phyloP scores from a whole-genome alignment of 164 flowering plant species.

The Amborella trichopoda region DNA sequence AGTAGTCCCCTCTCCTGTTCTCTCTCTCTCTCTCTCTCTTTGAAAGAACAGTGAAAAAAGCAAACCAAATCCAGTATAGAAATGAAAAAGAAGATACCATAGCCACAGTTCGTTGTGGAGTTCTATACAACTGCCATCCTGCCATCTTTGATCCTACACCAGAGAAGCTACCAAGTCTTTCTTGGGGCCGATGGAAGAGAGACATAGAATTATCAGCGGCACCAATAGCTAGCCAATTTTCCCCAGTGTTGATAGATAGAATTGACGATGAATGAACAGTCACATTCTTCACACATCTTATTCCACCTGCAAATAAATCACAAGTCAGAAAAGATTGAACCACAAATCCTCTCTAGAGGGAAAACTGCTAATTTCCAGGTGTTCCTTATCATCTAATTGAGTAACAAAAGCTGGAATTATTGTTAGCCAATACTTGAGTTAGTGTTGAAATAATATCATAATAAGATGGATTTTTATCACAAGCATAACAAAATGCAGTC shows the following conservation, averaged over 20 bases:
- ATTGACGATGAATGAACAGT: conserved; percentile 65
- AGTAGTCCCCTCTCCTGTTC: no score
- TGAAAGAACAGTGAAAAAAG: no score
- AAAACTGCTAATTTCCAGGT: no score
- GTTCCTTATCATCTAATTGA: no score
- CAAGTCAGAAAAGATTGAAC: background rate
- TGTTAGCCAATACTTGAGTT: no score
- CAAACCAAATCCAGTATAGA: no score
- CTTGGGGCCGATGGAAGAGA: conserved; percentile 93
- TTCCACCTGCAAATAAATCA: conserved; percentile 47
- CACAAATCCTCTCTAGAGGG: no score
- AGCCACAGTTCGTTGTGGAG: conserved; percentile 81
- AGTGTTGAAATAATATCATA: no score
- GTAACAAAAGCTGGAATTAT: no score
- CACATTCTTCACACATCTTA: conserved; percentile 81
- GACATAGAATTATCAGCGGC: conserved; percentile 99
- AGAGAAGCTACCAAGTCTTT: conserved; percentile 72
- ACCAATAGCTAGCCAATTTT: conserved; percentile 94
- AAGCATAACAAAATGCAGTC: no score
- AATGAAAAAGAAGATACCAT: conserved; percentile 32
- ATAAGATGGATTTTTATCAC: no score
- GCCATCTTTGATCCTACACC: conserved; percentile 56
- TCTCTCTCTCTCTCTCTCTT: no score
- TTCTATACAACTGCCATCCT: conserved; percentile 97
- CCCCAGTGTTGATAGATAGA: conserved; percentile 87